Conservation (phyloP, 768 basidiomycete genomes). For the Trametes coccinea region DNA sequence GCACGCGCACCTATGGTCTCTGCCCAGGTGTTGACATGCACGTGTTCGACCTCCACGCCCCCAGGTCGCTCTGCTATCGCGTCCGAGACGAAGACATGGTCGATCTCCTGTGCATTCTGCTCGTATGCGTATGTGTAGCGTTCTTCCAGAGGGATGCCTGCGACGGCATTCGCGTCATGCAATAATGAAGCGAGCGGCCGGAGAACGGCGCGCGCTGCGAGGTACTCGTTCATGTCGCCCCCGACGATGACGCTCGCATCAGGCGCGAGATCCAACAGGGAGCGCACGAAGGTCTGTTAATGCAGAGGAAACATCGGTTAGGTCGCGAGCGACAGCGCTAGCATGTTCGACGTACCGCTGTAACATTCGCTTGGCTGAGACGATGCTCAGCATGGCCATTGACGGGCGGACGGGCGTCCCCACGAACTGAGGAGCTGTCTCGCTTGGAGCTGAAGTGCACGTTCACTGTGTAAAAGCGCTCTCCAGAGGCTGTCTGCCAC, state of each 20-base stretch:
- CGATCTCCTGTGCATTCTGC: slow-evolving; percentile 58
- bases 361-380: slow-evolving; percentile 48
- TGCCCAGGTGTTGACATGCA: slow-evolving; percentile 64
- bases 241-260: slow-evolving; percentile 53
- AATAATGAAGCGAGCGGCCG: slow-evolving; percentile 42
- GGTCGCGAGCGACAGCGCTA: background rate
- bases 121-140: slow-evolving; percentile 65
- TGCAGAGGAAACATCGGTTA: background rate
- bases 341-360: slow-evolving; percentile 44
- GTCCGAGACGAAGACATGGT: slow-evolving; percentile 55
- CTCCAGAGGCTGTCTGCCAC: slow-evolving; percentile 49
- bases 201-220: slow-evolving; percentile 54
- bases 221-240: slow-evolving; percentile 65
- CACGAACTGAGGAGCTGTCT: slow-evolving; percentile 54
- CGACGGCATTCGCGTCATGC: slow-evolving; percentile 52
- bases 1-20: slow-evolving; percentile 41
- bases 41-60: slow-evolving; percentile 46
- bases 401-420: slow-evolving; percentile 58
- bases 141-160: slow-evolving; percentile 47
- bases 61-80: slow-evolving; percentile 35
- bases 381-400: slow-evolving; percentile 52
- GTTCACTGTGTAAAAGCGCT: slow-evolving; percentile 58
- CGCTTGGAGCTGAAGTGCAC: slow-evolving; percentile 60
- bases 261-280: slow-evolving; percentile 43
- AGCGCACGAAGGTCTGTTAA: slow-evolving; percentile 49